Evolutionary conservation across 345 rosid genomes (phyloP).

Genomic region (Fremontodendron californicum): DNA sequence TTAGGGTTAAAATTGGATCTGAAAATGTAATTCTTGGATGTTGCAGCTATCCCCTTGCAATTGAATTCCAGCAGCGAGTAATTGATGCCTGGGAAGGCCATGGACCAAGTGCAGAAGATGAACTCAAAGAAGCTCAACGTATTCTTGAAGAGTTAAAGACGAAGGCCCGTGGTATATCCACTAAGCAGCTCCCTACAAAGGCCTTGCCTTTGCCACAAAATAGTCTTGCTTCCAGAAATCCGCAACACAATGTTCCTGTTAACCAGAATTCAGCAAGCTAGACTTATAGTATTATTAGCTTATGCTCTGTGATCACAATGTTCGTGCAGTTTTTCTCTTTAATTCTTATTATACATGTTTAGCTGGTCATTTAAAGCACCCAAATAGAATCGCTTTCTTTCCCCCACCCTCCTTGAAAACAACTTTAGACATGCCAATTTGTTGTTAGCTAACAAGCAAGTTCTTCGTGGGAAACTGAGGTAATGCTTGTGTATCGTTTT

Average conservation of each 20-base stretch:
- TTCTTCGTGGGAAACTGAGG: background rate
- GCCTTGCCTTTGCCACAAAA: slow-evolving; percentile 45
- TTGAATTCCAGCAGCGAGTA: slow-evolving; percentile 76
- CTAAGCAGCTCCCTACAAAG: slow-evolving; percentile 30
- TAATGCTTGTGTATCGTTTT: background rate
- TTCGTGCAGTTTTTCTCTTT: background rate
- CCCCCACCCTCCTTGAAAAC: background rate
- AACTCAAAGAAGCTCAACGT: slow-evolving; percentile 54
- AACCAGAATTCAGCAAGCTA: background rate
- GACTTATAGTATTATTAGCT: background rate
- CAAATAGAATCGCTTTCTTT: background rate
- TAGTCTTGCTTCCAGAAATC: slow-evolving; percentile 20
- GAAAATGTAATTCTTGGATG: slow-evolving; percentile 13
- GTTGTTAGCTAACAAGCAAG: background rate
- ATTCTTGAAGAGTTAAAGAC: slow-evolving; percentile 57
- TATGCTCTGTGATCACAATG: background rate
- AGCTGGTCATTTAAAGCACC: background rate
- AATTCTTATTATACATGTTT: background rate
- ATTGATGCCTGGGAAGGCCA: slow-evolving; percentile 82
- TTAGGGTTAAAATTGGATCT: slow-evolving; percentile 2
- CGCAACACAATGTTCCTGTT: background rate
- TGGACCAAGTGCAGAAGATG: slow-evolving; percentile 59
- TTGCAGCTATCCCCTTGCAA: slow-evolving; percentile 71
- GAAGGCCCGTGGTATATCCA: slow-evolving; percentile 47
- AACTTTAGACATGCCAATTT: background rate